Evolutionary conservation across 2,329 filamentous ascomycete genomes (phyloP), one percentile per base, ranked within the genome.

Genomic region (Ophiostoma perfectum): DNA sequence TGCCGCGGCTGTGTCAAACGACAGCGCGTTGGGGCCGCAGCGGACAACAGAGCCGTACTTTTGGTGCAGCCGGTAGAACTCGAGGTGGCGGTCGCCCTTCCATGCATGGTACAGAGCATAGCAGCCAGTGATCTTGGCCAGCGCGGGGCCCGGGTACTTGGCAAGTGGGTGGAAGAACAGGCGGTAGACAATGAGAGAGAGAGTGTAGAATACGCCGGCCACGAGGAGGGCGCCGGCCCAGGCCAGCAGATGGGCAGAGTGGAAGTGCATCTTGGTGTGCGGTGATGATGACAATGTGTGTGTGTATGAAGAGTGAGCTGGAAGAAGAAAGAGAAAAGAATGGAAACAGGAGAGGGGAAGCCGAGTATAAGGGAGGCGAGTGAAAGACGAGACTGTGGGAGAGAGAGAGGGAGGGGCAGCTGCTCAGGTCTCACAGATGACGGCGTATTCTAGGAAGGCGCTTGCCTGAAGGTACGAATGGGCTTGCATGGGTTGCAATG

Each of bases 21-120:
- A 91, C 58, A 96, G 80, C 70, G 86, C 86, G 77, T 92, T 92
- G 62, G 92, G 92, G 0, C 90, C 90, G 72, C 90, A 91, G 41
- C 92, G 90, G n/a, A 94, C 89, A 66, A 87, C 77, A n/a, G 81
- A 80, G 73, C 86, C 90, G 74, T 96, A 93, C 75, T 84, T 83
- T 73, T 88, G 80, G 76, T 96, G 92, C 73, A 89, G 81, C 42
- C 84, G 81, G 80, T 88, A 88, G 74, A 92, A 88, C 74, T 90
- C 86, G 18, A 93, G 82, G 75, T 93, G 90, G 1, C 90, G 84
- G 72, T 90, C 88, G 66, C 90, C 91, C 74, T 86, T 88, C 78
- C 88, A 90, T 64, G 90, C 89, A 73, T 92, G 88, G 76, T 91
- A 93, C 42, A 90, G 83, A 75, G 88, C 85, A 73, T 88, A 84